These are phyloP conservation scores for Aegilops sharonensis DNA, from an alignment of 176 grass and related monocot genomes.

Conservation along the genomic window DNA sequence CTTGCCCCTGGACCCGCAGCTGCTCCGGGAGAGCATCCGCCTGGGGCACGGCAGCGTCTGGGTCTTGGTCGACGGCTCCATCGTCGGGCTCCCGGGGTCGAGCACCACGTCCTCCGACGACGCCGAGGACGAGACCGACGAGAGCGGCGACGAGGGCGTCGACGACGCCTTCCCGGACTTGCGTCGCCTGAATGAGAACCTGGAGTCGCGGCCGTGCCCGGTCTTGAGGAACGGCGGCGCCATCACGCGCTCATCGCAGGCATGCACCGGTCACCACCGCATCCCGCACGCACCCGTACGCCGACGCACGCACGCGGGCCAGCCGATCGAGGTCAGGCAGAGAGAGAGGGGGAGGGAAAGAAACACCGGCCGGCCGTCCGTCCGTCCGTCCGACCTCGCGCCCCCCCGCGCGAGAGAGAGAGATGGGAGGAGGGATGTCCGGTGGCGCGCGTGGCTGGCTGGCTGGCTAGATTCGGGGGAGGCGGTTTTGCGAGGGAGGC, in stretches of 20 bases:
- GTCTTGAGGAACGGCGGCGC: constrained; percentile 47
- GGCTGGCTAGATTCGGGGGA: constrained; percentile 41
- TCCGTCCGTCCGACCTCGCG: not conserved
- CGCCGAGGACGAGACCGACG: constrained; percentile 1
- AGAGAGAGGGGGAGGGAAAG: no score
- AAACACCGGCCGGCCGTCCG: not conserved
- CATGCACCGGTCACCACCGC: not conserved
- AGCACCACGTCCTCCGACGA: not conserved
- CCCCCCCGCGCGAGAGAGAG: not conserved
- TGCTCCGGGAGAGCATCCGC: constrained; percentile 39
- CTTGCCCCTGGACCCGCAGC: constrained; percentile 44
- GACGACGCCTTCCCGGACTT: constrained; percentile 33
- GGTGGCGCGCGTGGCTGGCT: not conserved
- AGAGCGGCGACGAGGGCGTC: constrained; percentile 15
- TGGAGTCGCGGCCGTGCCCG: constrained; percentile 48
- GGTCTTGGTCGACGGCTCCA: constrained; percentile 5
- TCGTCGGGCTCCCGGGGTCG: constrained; percentile 6
- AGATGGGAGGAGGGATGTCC: not conserved
- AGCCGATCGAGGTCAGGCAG: no score
- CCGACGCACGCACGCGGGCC: not conserved
- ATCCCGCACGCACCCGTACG: not conserved
- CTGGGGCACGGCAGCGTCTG: constrained; percentile 18
- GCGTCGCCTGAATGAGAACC: constrained; percentile 42
- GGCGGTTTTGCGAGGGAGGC: constrained; percentile 30
- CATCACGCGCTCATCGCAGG: constrained; percentile 48